A percentile compares a stretch with the other conserved stretches of the same genome.
Conservation (phyloP, 2,329 filamentous ascomycete genomes). For the Xylogone sp. region DNA sequence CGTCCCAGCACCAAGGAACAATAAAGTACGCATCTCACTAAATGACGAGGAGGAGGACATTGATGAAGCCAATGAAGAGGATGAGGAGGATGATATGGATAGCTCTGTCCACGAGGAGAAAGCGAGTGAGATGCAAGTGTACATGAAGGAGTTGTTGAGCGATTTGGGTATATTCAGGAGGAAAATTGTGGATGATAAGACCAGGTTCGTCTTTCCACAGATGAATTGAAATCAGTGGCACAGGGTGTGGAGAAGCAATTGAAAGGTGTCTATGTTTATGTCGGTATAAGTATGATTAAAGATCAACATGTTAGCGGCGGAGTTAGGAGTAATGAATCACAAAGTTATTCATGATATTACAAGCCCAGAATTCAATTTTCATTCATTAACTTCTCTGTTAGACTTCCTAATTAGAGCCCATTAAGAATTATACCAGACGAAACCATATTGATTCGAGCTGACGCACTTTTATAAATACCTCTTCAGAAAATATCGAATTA, state of each 20-base stretch:
- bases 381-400: background rate
- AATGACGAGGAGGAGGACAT: slow-evolving; percentile 30
- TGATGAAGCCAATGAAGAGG: slow-evolving; percentile 30
- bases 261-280: slow-evolving; percentile 1
- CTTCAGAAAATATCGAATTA: background rate
- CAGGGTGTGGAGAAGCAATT: background rate
- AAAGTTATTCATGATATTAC: background rate
- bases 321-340: slow-evolving; percentile 15
- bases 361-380: background rate
- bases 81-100: slow-evolving; percentile 54
- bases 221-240: slow-evolving; percentile 24
- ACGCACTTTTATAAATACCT: background rate
- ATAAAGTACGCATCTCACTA: slow-evolving; percentile 14
- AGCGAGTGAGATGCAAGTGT: slow-evolving; percentile 69
- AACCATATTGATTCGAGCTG: background rate
- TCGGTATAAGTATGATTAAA: slow-evolving; percentile 3
- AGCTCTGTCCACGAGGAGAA: slow-evolving; percentile 48
- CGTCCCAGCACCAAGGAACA: slow-evolving; percentile 36
- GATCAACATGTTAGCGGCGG: slow-evolving; percentile 13
- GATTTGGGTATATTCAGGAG: slow-evolving; percentile 77
- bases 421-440: background rate
- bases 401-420: background rate
- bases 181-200: slow-evolving; percentile 81
- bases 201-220: slow-evolving; percentile 54
- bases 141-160: slow-evolving; percentile 78